Evolutionary conservation across 345 rosid genomes (phyloP), one percentile per base, ranked within the genome.

Genomic region (Syzygium aqueum): DNA sequence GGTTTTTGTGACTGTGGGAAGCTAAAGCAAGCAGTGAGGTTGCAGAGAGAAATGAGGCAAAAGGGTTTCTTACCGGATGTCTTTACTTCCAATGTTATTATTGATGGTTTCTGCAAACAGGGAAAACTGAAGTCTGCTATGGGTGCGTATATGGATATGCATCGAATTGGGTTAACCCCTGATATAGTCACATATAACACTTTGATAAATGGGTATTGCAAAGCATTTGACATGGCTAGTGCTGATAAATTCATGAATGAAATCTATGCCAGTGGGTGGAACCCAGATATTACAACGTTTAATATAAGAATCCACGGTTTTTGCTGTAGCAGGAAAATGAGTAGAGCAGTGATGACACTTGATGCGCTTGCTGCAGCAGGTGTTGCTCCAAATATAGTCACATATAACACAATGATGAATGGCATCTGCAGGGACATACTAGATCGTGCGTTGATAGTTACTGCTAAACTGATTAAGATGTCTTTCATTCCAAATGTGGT

Each of bases 401-500:
- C 98, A 19, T 95, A 94, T 91, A 95, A 95, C 91, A 94, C 92
- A 7, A 85, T 94, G 91, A 85, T 95, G 88, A 93, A 92, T 88
- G 95, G 91, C 84, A 87, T 90, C 61, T 94, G 95, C 89, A 90
- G 85, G 84, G 96, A 92, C 90, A 86, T 92, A 27, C 87, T 92
- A 88, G 94, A 95, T 59, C 93, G 92, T 73, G 97, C 96, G 23
- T 88, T 92, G 91, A 89, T 94, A 84, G 84, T 95, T 53, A 89
- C 94, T 88, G 98, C 95, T 67, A 95, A 94, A 86, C 90, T 95
- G 93, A 92, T 95, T 57, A 95, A 95, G 94, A 92, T 94, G 94
- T 94, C 94, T 85, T 94, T 94, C 88, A 86, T 92, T 88, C 97
- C 98, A 51, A 92, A 95, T 85, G 91, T 92, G 56, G 87, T 91